These are phyloP conservation scores for Henningerozyma blattae DNA, from an alignment of 805 yeast genomes.

Conservation along the genomic window DNA sequence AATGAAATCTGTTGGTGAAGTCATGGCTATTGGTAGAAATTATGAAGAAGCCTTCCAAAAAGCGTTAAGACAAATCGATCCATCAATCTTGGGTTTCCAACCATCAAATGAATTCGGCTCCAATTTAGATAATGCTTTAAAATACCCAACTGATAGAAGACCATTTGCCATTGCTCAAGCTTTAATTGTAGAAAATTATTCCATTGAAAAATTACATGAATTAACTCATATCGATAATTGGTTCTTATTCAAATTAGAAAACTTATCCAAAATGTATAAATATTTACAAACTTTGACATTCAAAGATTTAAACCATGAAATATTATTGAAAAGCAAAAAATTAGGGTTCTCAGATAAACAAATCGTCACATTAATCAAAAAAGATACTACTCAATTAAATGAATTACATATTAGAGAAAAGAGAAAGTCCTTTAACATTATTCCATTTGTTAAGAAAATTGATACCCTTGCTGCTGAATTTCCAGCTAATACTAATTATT, in stretches of 20 bases:
- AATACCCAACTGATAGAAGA: constrained; percentile 90
- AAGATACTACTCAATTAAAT: constrained; percentile 24
- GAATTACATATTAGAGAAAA: constrained; percentile 76
- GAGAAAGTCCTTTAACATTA: constrained; percentile 72
- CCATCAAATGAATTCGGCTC: constrained; percentile 52
- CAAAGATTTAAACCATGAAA: constrained; percentile 51
- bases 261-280: too few species aligned
- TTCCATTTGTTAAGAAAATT: constrained; percentile 93
- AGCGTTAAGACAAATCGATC: constrained; percentile 93
- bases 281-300: too few species aligned
- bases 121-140: constrained; percentile 60
- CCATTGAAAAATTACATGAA: constrained; percentile 88
- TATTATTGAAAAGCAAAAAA: constrained; percentile 72
- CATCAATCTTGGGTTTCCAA: constrained; percentile 82
- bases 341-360: constrained; percentile 93
- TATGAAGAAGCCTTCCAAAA: constrained; percentile 97
- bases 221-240: constrained; percentile 88
- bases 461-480: constrained; percentile 99
- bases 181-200: constrained; percentile 74
- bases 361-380: constrained; percentile 64
- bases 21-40: constrained; percentile 96
- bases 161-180: constrained; percentile 99
- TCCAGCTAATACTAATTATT: constrained; percentile 91
- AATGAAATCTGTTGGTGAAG: constrained; percentile 99
- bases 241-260: constrained; percentile 88